These are phyloP conservation scores for Hypoxylon rubiginosum DNA, from an alignment of 2,329 filamentous ascomycete genomes.

Conservation along the genomic window DNA sequence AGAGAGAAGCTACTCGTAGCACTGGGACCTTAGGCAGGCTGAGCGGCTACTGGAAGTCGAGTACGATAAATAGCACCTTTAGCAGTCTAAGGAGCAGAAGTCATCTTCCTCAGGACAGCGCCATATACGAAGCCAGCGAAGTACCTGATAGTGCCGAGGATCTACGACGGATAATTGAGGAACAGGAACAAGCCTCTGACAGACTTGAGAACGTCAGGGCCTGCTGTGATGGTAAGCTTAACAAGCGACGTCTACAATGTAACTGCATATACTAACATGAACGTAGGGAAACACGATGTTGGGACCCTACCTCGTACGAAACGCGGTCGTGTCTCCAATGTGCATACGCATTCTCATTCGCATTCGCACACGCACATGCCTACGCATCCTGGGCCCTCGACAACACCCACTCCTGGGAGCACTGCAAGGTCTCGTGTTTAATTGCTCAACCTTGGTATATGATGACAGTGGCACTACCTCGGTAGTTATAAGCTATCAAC, in stretches of 20 bases:
- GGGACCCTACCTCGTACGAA: conserved; percentile 67
- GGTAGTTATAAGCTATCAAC: background rate
- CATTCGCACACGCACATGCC: conserved; percentile 49
- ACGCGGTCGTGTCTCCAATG: conserved; percentile 58
- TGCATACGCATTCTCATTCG: conserved; percentile 50
- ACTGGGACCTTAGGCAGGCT: conserved; percentile 68
- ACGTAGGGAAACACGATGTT: conserved; percentile 79
- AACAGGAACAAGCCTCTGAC: conserved; percentile 81
- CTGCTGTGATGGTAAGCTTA: conserved; percentile 90
- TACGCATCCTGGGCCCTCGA: conserved; percentile 55
- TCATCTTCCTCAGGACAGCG: conserved; percentile 58
- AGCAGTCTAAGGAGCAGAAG: conserved; percentile 68
- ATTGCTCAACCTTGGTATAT: conserved; percentile 15
- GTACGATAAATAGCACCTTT: conserved; percentile 63
- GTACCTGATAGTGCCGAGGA: conserved; percentile 87
- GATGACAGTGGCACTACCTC: conserved; percentile 2
- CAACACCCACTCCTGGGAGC: conserved; percentile 53
- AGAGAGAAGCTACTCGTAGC: conserved; percentile 52
- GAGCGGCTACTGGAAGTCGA: conserved; percentile 71
- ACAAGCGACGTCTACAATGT: conserved; percentile 3
- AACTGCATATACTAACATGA: conserved; percentile 38
- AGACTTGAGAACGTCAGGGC: conserved; percentile 94
- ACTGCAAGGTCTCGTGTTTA: conserved; percentile 56
- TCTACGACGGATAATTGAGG: conserved; percentile 81
- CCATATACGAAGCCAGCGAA: conserved; percentile 72